phyloP scores from a whole-genome alignment of 129 eudicot species.

The Centrapalus pauciflorus region DNA sequence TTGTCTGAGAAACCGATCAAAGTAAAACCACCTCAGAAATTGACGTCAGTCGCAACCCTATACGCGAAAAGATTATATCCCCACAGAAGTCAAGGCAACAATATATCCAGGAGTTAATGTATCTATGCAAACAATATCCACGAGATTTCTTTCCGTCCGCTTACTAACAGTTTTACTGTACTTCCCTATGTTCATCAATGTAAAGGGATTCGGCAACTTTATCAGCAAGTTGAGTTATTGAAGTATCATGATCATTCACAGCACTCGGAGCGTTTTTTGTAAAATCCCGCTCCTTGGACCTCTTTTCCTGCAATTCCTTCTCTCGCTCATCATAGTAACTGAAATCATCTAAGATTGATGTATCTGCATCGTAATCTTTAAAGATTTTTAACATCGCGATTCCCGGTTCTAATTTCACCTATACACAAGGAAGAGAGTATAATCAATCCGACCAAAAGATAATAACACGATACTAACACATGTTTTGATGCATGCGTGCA shows the following conservation, averaged over 20 bases:
- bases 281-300: slow-evolving; percentile 49
- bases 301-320: slow-evolving; percentile 66
- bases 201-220: slow-evolving; percentile 52
- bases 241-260: slow-evolving; percentile 27
- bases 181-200: slow-evolving; percentile 46
- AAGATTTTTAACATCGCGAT: slow-evolving; percentile 69
- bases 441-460: neutral
- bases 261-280: slow-evolving; percentile 27
- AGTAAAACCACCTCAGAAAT: slow-evolving; percentile 33
- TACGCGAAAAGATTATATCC: slow-evolving; percentile 13
- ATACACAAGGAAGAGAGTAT: slow-evolving; percentile 3
- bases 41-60: slow-evolving; percentile 21
- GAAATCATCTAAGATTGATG: slow-evolving; percentile 70
- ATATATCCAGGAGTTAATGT: slow-evolving; percentile 12
- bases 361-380: slow-evolving; percentile 65
- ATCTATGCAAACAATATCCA: slow-evolving; percentile 1
- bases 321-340: slow-evolving; percentile 69
- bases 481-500: neutral
- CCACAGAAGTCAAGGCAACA: slow-evolving; percentile 18
- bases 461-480: no score
- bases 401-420: slow-evolving; percentile 80
- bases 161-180: slow-evolving; percentile 25
- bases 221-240: slow-evolving; percentile 55
- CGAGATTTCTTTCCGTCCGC: slow-evolving; percentile 15
- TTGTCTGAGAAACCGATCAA: no score